phyloP scores from a whole-genome alignment of 2,329 filamentous ascomycete species.

The Beauveria pseudobassiana region DNA sequence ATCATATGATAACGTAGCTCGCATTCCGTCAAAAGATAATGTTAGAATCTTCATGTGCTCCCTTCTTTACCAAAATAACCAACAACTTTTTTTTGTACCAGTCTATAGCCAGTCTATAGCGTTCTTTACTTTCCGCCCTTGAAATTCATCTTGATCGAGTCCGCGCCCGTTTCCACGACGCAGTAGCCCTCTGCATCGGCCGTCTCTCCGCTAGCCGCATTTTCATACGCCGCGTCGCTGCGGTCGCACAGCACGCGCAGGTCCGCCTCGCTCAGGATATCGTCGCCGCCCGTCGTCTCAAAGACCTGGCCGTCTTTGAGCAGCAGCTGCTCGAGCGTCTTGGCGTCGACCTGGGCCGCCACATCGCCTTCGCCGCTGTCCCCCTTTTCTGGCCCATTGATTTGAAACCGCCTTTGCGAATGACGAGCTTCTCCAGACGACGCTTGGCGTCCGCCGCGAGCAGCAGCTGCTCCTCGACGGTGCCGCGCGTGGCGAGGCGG shows the following conservation, averaged over 20 bases:
- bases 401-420: conserved; percentile 82
- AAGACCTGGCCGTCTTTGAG: conserved; percentile 66
- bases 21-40: background rate
- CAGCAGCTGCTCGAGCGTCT: conserved; percentile 54
- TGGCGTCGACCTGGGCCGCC: conserved; percentile 41
- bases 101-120: too few relatives aligned
- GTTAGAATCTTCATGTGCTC: background rate
- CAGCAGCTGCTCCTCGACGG: conserved; percentile 81
- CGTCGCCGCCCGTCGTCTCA: conserved; percentile 49
- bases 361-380: conserved; percentile 40
- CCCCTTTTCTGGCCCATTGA: conserved; percentile 55
- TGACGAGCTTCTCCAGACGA: conserved; percentile 86
- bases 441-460: conserved; percentile 87
- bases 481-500: conserved; percentile 85
- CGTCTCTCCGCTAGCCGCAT: conserved; percentile 72
- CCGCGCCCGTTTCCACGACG: conserved; percentile 67
- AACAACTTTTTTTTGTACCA: too few relatives aligned
- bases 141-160: conserved; percentile 39
- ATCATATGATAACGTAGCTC: background rate
- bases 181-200: conserved; percentile 58
- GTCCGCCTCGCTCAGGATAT: conserved; percentile 68
- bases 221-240: conserved; percentile 54
- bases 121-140: conserved; percentile 16
- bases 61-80: background rate
- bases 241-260: conserved; percentile 73